Conservation (phyloP, 2,329 filamentous ascomycete species). For the Lasiodiplodia gonubiensis region DNA sequence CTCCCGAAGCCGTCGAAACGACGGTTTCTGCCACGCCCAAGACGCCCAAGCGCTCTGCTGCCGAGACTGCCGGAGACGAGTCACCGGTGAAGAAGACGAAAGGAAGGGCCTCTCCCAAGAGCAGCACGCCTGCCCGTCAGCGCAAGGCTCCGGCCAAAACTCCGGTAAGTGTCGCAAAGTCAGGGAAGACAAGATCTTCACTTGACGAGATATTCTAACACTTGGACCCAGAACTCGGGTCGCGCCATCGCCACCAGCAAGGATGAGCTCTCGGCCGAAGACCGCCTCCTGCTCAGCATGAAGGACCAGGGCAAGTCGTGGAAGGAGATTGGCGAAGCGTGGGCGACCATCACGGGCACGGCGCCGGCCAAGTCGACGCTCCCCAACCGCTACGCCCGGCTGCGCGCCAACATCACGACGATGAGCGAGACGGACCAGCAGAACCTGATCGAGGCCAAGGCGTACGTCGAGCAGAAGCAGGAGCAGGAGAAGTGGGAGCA, state of each 20-base stretch:
- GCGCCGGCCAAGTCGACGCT: conserved; percentile 32
- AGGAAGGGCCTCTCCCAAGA: conserved; percentile 8
- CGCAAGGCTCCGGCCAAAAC: conserved; percentile 21
- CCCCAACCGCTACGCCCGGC: conserved; percentile 32
- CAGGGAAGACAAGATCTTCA: background rate
- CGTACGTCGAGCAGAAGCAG: conserved; percentile 26
- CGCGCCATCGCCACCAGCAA: conserved; percentile 27
- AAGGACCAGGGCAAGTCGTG: conserved; percentile 32
- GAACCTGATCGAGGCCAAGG: conserved; percentile 26
- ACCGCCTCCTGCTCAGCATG: conserved; percentile 30
- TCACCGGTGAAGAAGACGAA: conserved; percentile 19
- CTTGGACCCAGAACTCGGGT: background rate
- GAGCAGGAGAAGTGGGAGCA: conserved; percentile 32
- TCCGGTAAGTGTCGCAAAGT: background rate
- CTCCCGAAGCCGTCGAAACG: background rate
- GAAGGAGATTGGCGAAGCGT: conserved; percentile 30
- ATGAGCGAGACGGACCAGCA: conserved; percentile 29
- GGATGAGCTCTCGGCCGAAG: conserved; percentile 28
- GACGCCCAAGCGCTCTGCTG: conserved; percentile 13
- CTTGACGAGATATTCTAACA: background rate
- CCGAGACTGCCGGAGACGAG: background rate
- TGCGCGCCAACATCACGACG: conserved; percentile 31
- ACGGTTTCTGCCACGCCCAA: background rate
- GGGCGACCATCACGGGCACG: conserved; percentile 29
- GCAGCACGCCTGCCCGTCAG: background rate